Conservation (phyloP, 2,329 filamentous ascomycete genomes). For the Cordyceps militaris region DNA sequence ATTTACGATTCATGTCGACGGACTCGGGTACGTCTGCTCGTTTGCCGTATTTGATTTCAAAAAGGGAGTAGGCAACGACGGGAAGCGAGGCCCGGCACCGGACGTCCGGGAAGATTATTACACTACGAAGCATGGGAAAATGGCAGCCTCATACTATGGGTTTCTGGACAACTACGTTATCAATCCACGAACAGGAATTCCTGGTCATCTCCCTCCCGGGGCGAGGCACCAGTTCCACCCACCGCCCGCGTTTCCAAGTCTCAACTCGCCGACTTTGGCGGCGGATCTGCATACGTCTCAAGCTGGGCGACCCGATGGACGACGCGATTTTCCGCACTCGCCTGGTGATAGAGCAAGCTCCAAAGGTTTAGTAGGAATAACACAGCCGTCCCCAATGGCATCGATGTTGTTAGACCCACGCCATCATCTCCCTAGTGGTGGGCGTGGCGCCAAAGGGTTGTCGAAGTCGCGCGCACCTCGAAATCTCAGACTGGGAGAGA, state of each 20-base stretch:
- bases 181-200: constrained; percentile 61
- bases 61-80: constrained; percentile 54
- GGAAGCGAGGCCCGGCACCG: constrained; percentile 32
- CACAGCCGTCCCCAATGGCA: constrained; percentile 58
- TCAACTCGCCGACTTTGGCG: constrained; percentile 55
- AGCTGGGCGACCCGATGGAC: constrained; percentile 29
- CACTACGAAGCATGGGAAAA: constrained; percentile 91
- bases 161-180: constrained; percentile 89
- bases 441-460: constrained; percentile 37
- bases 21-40: constrained; percentile 90
- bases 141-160: constrained; percentile 94
- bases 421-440: constrained; percentile 56
- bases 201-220: constrained; percentile 51
- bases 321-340: not conserved
- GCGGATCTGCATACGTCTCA: constrained; percentile 49
- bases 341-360: constrained; percentile 4
- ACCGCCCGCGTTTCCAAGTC: constrained; percentile 65
- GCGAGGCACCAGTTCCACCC: constrained; percentile 57
- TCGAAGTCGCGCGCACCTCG: constrained; percentile 39
- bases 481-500: constrained; percentile 40
- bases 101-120: constrained; percentile 89
- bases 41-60: constrained; percentile 98
- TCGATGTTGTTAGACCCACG: constrained; percentile 70
- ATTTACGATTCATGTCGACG: constrained; percentile 94
- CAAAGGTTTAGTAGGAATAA: constrained; percentile 27